These are phyloP conservation scores for Ogataea saltuana DNA, from an alignment of 805 yeast genomes.

Conservation along the genomic window DNA sequence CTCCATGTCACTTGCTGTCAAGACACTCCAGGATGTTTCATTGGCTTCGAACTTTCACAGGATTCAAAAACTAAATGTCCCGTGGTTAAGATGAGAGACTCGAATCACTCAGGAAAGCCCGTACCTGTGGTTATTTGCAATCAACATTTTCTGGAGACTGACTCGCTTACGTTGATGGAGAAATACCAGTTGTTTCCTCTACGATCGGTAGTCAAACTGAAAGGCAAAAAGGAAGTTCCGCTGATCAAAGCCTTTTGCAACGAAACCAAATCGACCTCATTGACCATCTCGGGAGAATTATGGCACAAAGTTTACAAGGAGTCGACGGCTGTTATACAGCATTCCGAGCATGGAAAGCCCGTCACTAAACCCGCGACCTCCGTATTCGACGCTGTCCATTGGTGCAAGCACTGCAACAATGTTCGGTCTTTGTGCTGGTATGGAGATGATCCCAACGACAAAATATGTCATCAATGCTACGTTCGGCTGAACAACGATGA, in stretches of 20 bases:
- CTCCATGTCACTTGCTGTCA: slow-evolving; percentile 63
- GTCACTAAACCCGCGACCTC: neutral
- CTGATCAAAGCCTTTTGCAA: slow-evolving; percentile 42
- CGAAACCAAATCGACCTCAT: slow-evolving; percentile 31
- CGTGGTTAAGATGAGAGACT: slow-evolving; percentile 26
- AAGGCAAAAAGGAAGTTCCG: slow-evolving; percentile 36
- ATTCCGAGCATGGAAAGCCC: neutral
- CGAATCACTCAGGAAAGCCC: slow-evolving; percentile 39
- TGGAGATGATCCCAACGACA: slow-evolving; percentile 7
- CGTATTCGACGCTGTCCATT: neutral
- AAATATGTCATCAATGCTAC: slow-evolving; percentile 31
- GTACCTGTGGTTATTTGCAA: slow-evolving; percentile 47
- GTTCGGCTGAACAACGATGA: slow-evolving; percentile 26
- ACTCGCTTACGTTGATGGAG: neutral
- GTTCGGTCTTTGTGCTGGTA: slow-evolving; percentile 26
- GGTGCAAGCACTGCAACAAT: slow-evolving; percentile 27
- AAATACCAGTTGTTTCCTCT: slow-evolving; percentile 21
- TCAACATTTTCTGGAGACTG: slow-evolving; percentile 36
- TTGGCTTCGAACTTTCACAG: slow-evolving; percentile 54
- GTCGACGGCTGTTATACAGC: neutral
- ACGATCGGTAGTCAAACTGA: slow-evolving; percentile 34
- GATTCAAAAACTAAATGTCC: slow-evolving; percentile 24
- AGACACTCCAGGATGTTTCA: slow-evolving; percentile 41
- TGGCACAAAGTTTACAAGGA: slow-evolving; percentile 15
- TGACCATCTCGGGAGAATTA: slow-evolving; percentile 9